A percentile compares a stretch with the other conserved stretches of the same genome.
Evolutionary conservation across 768 basidiomycete genomes (phyloP).

Genomic region (Myochromella boudieri): DNA sequence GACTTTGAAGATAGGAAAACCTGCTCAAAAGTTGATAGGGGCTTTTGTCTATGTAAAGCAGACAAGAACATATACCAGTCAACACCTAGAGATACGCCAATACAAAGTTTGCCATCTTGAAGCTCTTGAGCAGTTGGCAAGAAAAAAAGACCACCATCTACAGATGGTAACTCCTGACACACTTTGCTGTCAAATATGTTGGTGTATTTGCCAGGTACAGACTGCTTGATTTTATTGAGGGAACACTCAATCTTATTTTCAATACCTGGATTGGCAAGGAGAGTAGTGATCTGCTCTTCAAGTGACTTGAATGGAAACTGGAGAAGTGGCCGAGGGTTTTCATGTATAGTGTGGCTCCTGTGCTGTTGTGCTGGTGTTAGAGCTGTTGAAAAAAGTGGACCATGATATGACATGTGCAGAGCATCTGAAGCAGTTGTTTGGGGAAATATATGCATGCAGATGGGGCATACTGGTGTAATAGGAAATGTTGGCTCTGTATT

Average conservation of each 20-base stretch:
- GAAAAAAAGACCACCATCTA: slow-evolving; percentile 29
- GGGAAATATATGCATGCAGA: too few relatives aligned
- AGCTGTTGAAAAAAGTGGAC: too few relatives aligned
- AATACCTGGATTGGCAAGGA: slow-evolving; percentile 21
- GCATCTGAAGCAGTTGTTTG: too few relatives aligned
- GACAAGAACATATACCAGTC: slow-evolving; percentile 27
- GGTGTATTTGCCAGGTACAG: slow-evolving; percentile 10
- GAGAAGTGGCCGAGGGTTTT: too few relatives aligned
- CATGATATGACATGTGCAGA: too few relatives aligned
- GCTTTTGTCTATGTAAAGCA: neutral
- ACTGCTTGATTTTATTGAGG: neutral
- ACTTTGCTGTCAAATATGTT: slow-evolving; percentile 29
- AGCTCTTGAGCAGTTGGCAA: slow-evolving; percentile 7
- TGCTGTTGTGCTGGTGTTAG: too few relatives aligned
- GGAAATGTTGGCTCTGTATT: too few relatives aligned
- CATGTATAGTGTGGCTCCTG: too few relatives aligned
- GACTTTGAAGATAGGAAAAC: slow-evolving; percentile 35
- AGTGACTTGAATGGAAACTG: too few relatives aligned
- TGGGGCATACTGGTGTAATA: too few relatives aligned
- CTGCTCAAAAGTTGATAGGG: slow-evolving; percentile 17
- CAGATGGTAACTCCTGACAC: slow-evolving; percentile 19
- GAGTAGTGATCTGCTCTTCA: slow-evolving; percentile 11
- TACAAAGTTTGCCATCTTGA: slow-evolving; percentile 23
- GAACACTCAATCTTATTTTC: slow-evolving; percentile 23
- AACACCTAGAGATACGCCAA: slow-evolving; percentile 27